phyloP scores from a whole-genome alignment of 768 basidiomycete species.

The Tylopilus felleus region DNA sequence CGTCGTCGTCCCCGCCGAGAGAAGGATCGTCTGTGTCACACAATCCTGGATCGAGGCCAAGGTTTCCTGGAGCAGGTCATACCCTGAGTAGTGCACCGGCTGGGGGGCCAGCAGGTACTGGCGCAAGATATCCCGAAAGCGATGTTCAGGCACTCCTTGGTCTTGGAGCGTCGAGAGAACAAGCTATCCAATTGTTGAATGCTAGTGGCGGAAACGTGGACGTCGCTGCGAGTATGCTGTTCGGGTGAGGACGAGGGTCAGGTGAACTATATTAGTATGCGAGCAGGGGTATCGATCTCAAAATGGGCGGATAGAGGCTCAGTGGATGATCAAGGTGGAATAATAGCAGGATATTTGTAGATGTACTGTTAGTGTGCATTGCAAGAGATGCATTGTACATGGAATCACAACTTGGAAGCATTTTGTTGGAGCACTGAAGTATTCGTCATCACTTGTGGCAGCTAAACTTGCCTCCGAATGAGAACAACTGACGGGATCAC shows the following conservation, averaged over 20 bases:
- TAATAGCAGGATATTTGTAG: neutral
- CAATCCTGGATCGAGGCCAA: slow-evolving; percentile 40
- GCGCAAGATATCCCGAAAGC: slow-evolving; percentile 54
- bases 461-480: too few species aligned
- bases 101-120: slow-evolving; percentile 37
- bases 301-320: neutral
- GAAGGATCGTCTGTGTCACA: slow-evolving; percentile 17
- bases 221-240: slow-evolving; percentile 83
- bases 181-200: slow-evolving; percentile 72
- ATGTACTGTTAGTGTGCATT: neutral
- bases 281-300: neutral
- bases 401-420: neutral
- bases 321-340: neutral
- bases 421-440: too few species aligned
- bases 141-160: slow-evolving; percentile 64
- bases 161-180: slow-evolving; percentile 73
- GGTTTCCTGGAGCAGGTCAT: slow-evolving; percentile 71
- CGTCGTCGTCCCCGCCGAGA: slow-evolving; percentile 6
- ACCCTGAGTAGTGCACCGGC: slow-evolving; percentile 50
- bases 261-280: too few species aligned
- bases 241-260: slow-evolving; percentile 40
- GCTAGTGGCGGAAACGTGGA: slow-evolving; percentile 86
- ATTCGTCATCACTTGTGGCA: too few species aligned
- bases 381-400: slow-evolving; percentile 9
- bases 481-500: neutral